Evolutionary conservation across 306 rosid species (phyloP).

Genomic region (Lithocarpus polystachyus): DNA sequence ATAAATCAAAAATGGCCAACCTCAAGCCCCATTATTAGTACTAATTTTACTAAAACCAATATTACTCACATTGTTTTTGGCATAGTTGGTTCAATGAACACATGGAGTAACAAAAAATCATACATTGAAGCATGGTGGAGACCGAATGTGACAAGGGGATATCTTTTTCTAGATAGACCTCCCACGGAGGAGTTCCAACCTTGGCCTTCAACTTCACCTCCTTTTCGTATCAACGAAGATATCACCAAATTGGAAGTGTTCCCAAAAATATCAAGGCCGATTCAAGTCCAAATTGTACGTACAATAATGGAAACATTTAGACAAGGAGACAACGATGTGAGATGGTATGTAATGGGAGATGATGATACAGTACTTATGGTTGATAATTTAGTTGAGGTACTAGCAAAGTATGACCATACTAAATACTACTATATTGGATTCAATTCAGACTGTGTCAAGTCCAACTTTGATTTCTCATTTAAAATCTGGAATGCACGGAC

Average conservation of each 20-base stretch:
- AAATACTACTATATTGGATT: slow-evolving; percentile 39
- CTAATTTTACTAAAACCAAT: slow-evolving; percentile 10
- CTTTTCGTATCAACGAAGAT: slow-evolving; percentile 37
- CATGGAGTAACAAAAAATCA: slow-evolving; percentile 36
- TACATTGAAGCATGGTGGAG: slow-evolving; percentile 47
- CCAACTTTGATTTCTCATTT: slow-evolving; percentile 29
- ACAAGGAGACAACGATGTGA: slow-evolving; percentile 28
- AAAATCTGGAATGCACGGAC: too few species aligned
- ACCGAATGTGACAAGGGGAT: slow-evolving; percentile 37
- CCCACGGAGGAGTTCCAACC: slow-evolving; percentile 39
- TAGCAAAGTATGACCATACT: slow-evolving; percentile 35
- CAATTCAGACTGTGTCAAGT: neutral
- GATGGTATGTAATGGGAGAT: slow-evolving; percentile 54
- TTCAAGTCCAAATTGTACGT: slow-evolving; percentile 34
- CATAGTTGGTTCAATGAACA: slow-evolving; percentile 35
- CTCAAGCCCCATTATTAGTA: neutral
- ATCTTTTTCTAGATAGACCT: slow-evolving; percentile 36
- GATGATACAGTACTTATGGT: slow-evolving; percentile 37
- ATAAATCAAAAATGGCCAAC: slow-evolving; percentile 17
- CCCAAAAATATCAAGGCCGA: neutral
- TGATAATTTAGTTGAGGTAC: slow-evolving; percentile 39
- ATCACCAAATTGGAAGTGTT: neutral
- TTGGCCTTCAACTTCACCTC: slow-evolving; percentile 40
- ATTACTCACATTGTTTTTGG: slow-evolving; percentile 36
- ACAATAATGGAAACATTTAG: slow-evolving; percentile 28